A percentile compares a stretch with the other conserved stretches of the same genome.
phyloP scores from a whole-genome alignment of 495 filamentous ascomycete species.

The Clavariopsis aquatica region DNA sequence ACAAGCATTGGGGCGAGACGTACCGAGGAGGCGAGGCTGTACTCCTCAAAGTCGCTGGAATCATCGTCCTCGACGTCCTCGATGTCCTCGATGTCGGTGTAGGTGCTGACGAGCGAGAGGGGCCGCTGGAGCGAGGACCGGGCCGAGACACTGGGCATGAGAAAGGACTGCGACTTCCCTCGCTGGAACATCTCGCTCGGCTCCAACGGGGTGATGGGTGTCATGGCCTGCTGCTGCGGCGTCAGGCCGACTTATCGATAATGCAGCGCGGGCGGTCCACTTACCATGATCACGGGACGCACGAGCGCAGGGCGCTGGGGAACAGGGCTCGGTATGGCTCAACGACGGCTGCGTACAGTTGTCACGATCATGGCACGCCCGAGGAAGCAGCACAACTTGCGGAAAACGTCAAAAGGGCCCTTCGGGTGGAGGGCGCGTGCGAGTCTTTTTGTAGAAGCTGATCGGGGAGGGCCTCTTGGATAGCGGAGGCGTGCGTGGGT shows the following conservation, averaged over 20 bases:
- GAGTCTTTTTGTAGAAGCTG: slow-evolving; percentile 43
- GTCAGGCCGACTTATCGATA: slow-evolving; percentile 24
- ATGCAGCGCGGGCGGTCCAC: neutral
- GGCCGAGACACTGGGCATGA: slow-evolving; percentile 29
- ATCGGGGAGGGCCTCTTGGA: slow-evolving; percentile 19
- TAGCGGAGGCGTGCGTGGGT: slow-evolving; percentile 15
- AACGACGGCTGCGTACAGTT: slow-evolving; percentile 11
- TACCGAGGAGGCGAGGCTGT: slow-evolving; percentile 64
- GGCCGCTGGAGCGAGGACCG: slow-evolving; percentile 46
- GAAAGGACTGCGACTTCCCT: slow-evolving; percentile 42
- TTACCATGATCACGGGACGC: slow-evolving; percentile 35
- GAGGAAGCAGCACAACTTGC: slow-evolving; percentile 23
- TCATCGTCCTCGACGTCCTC: slow-evolving; percentile 43
- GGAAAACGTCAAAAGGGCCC: slow-evolving; percentile 32
- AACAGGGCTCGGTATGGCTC: slow-evolving; percentile 14
- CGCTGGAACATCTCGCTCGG: slow-evolving; percentile 54
- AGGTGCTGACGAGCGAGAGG: slow-evolving; percentile 64
- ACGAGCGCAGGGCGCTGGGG: slow-evolving; percentile 9
- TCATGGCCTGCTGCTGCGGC: slow-evolving; percentile 39
- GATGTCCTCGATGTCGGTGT: slow-evolving; percentile 67
- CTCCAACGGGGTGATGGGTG: slow-evolving; percentile 44
- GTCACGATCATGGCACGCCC: slow-evolving; percentile 33
- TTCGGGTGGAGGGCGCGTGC: slow-evolving; percentile 41
- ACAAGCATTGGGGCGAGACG: slow-evolving; percentile 39
- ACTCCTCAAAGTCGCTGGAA: slow-evolving; percentile 59